Evolutionary conservation across 2,329 filamentous ascomycete genomes (phyloP), one percentile per base, ranked within the genome.

Genomic region (Fusarium sterilihyphosum): DNA sequence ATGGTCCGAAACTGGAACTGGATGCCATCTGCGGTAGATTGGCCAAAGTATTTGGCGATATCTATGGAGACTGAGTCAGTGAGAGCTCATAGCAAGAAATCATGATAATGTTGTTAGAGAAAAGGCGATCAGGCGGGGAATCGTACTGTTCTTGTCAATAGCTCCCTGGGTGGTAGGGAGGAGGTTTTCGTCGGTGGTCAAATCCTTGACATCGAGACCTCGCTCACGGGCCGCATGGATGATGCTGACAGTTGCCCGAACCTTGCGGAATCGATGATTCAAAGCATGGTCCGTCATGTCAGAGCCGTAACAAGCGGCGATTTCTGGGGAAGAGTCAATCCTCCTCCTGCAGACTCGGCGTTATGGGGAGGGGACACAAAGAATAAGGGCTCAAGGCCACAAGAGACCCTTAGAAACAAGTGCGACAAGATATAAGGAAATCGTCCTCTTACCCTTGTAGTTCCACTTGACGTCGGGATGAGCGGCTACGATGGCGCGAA

Each of bases 401-500:
- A 29, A 35, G 35, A 18, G 29, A 10, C 33, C 41, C 11, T 22
- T 22, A 5, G 31, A 22, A 22, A 49, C 31, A 31, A 43, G 47
- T 37, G 47, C 22, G 41, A 20, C 31, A 29, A 38, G 26, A 67
- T 10, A 67, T 44, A 67, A 41, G 14, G 52, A 50, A 35, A 13
- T 24, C 46, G 29, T 22, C 9, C 76, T 60, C 88, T 83, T 86
- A 92, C 90, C 89, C 77, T 87, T 88, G 80, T 88, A 91, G 79
- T 92, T 89, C 61, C 91, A 86, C 70, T 87, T 89, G 1, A 88
- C 77, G 0, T 83, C 83, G 0, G 87, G 87, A 61, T 89, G 85
- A 6, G 89, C 88, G 0, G 90, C 90, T 2, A 92, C 82, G 31
- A 92, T 87, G 10, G 90, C 90, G 4, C 89, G 87, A 6, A 92